Evolutionary conservation across 1,284 basidiomycete species (phyloP), one percentile per base, ranked within the genome.

Genomic region (Cyathus olla): DNA sequence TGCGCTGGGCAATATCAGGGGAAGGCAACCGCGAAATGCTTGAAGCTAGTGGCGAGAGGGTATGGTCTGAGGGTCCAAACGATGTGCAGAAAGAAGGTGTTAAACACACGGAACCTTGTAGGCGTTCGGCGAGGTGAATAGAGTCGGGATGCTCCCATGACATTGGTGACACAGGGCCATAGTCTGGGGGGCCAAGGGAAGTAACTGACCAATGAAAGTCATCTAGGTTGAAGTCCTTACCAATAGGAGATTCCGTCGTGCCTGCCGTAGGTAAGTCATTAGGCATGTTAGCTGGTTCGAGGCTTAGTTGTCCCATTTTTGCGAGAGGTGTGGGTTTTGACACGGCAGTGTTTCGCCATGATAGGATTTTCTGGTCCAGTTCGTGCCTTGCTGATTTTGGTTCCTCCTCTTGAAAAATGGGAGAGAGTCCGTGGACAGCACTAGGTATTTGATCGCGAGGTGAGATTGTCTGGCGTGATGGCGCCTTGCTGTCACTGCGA

Each of bases 191-290:
- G 13, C 91, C 90, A 3, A 76, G 76, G 10, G 91, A 93, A 8
- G 89, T 89, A 27, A 87, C 81, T 6, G 90, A 91, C 89, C 91
- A 93, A 11, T 83, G 72, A 69, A 86, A 93, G 64, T 92, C 90
- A 47, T 87, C 87, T 21, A 90, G 73, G 63, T 90, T 85, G 54
- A 92, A 77, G 49, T 77, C 78, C 17, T 72, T 74, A 10, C 80
- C 80, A 51, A 49, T 15, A 67, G 54, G 4, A 67, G 63, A 35
- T 63, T 65, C 35, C 35, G 49, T 42, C 24, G 65, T 57, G 19
- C 80, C 80, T 17, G 79, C 76, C 27, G 85, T 74, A 24, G 79
- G 65, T 37, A 85, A 66, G 15, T 76, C 76, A 63, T 86, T 86
- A 2, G 89, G 85, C 69, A 88, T 79, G 65, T 87, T 85, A 22